Conservation (phyloP, 768 basidiomycete species). For the Tricholoma saponaceum region DNA sequence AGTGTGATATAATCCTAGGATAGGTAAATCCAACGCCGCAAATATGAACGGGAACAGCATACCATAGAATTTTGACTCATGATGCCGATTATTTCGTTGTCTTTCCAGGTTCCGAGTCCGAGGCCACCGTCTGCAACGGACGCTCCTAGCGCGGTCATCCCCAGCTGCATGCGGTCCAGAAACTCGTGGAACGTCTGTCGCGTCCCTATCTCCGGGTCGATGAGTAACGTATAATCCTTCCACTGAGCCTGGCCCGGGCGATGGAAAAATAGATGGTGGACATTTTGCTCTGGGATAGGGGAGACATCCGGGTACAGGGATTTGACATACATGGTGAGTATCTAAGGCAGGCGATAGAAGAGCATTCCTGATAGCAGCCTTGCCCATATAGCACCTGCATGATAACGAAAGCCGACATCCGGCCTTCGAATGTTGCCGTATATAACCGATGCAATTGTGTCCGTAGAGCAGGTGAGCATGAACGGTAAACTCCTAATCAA, state of each 20-base stretch:
- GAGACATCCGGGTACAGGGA: conserved; percentile 56
- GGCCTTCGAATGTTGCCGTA: too few relatives aligned
- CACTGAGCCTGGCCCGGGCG: conserved; percentile 52
- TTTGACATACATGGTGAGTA: conserved; percentile 46
- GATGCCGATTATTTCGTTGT: conserved; percentile 62
- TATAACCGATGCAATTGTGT: too few relatives aligned
- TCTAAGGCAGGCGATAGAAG: too few relatives aligned
- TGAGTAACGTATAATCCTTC: conserved; percentile 51
- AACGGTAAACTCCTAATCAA: too few relatives aligned
- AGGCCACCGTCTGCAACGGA: conserved; percentile 49
- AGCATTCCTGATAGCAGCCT: too few relatives aligned
- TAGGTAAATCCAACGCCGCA: background rate
- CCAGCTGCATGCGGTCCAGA: conserved; percentile 44
- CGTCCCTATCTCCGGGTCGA: conserved; percentile 55
- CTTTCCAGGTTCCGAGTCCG: conserved; percentile 38
- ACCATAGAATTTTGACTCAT: conserved; percentile 69
- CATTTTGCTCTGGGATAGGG: conserved; percentile 44
- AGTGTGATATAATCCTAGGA: conserved; percentile 52
- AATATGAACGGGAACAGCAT: too few relatives aligned
- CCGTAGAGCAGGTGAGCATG: too few relatives aligned
- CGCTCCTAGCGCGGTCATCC: conserved; percentile 53
- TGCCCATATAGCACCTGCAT: too few relatives aligned
- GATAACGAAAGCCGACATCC: too few relatives aligned
- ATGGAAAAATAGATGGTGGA: conserved; percentile 49
- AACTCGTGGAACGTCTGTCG: conserved; percentile 46